Base-by-base conservation (phyloP, 805 yeast genomes). In the Candida pseudoglaebosa region DNA sequence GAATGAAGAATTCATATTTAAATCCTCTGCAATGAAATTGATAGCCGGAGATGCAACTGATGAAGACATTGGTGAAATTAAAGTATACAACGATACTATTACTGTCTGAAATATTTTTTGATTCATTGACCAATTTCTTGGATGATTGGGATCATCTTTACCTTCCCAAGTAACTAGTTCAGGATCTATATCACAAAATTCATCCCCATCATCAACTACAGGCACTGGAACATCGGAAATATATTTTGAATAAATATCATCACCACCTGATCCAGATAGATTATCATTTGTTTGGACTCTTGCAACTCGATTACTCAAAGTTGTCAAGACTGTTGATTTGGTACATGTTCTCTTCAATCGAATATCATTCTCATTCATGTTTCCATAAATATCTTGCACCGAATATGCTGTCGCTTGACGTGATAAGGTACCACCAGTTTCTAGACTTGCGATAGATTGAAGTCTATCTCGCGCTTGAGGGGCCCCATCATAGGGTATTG, bases 101-200 rank as follows among this genome's bases (percentile, higher is more conserved):
- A 54, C 49, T 3, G 77, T 67, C 36, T 73, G 67, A 12, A 53
- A 41, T 50, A 70, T 56, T 49, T 80, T 80, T 32, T 61, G 50
- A 2, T 39, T 13, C 1, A 38, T 18, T 0, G 70, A 20, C 86
- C 86, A 82, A 54, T 82, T 82, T 41, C 83, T 60, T n/a, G 89
- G 87, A 52, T 77, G 71, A 10, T 58, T 61, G 0, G 80, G 78
- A 50, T 82, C 89, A 37, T 75, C 71, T 13, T 67, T 70, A 3
- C 80, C 79, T 22, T 78, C 77, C 86, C 86, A 82, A 1, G 84
- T 73, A 8, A 82, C 79, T 34, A 82, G 60, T 48, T 82, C 85
- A 0, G 85, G 86, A 48, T 82, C 86, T 7, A 77, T 57, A 4
- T 56, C 53, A 22, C 62, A 61, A 52, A 73, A 79, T 49, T 80